Percentiles rank a stretch among this genome's conserved stretches.
Evolutionary conservation across 2,329 filamentous ascomycete genomes (phyloP).

Genomic region (Tolypocladium guangdongense): DNA sequence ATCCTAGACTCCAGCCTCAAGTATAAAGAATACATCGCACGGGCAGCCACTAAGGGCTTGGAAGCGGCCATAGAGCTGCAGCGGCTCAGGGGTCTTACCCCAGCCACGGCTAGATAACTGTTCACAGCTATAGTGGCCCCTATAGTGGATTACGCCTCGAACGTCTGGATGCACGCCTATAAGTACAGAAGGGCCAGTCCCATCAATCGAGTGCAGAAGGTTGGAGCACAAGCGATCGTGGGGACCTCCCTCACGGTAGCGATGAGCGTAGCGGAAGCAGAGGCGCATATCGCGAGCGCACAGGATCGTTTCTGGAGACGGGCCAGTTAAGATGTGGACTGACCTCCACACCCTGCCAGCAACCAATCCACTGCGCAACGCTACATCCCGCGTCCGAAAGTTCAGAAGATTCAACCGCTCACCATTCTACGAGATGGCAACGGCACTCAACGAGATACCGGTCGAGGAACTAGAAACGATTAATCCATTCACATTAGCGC

Average conservation of each 20-base stretch:
- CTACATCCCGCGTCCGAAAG: constrained; percentile 1
- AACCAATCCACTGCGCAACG: constrained; percentile 2
- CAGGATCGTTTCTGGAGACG: constrained; percentile 7
- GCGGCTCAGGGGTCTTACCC: too few species aligned
- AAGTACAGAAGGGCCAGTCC: background rate
- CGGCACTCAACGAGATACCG: background rate
- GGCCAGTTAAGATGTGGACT: constrained; percentile 3
- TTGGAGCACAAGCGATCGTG: background rate
- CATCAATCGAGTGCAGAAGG: too few species aligned
- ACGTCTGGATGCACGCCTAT: constrained; percentile 1
- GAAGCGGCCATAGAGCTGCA: constrained; percentile 1
- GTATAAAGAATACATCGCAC: constrained; percentile 3
- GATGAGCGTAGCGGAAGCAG: constrained; percentile 10
- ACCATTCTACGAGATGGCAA: constrained; percentile 3
- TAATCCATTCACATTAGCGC: constrained; percentile 3
- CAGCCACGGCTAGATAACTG: constrained; percentile 11
- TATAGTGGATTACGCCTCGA: constrained; percentile 1
- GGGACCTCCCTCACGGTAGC: constrained; percentile 9
- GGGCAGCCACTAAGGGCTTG: constrained; percentile 6
- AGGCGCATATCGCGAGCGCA: constrained; percentile 8
- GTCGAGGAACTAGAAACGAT: constrained; percentile 4
- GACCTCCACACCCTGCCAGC: constrained; percentile 2
- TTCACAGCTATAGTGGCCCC: constrained; percentile 5
- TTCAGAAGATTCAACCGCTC: background rate
- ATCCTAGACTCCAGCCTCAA: constrained; percentile 12